Evolutionary conservation across 495 filamentous ascomycete genomes (phyloP), one percentile per base, ranked within the genome.

Genomic region (Daldinia grandis): DNA sequence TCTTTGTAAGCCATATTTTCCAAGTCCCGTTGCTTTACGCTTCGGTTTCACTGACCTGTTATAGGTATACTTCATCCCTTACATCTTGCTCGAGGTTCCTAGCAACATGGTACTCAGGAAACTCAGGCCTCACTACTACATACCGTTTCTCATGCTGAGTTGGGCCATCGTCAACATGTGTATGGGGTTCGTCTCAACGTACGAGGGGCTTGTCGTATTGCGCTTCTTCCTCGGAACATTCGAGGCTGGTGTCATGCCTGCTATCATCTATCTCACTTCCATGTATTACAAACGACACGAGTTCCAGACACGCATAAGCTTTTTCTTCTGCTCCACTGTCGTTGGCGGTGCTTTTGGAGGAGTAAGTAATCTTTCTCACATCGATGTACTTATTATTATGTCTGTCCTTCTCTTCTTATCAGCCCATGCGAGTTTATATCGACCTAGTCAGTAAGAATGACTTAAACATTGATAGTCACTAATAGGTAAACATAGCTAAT

Each of bases 251-350:
- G 80, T 90, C 30, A 75, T 87, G 40, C 87, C 87, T 7, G 87
- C 84, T 75, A 78, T 82, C 21, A 76, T 80, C 21, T 89, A 88
- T 68, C 67, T 88, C 38, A 85, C 87, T 21, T 84, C 83, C 9
- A 87, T 87, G 82, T 91, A 87, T 63, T 92, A 92, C 73, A 84
- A 82, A 24, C 84, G 88, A 27, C 81, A 86, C 62, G 88, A 93
- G 71, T 78, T 88, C 44, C 87, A 87, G 74, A 80, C 84, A 75
- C 81, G 89, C 57, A 78, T 88, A 58, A 87, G 82, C 56, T 69
- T 88, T 4, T 89, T 88, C 78, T 90, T 87, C 78, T 84, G 82
- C 40, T 83, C 87, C 0, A 80, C 82, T 14, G 85, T 87, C 68
- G 56, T 89, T 9, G 86, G 86, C 15, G 88, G 89, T 28, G 86